Evolutionary conservation across 495 filamentous ascomycete species (phyloP).

Genomic region (Talaromyces nanjingensis): DNA sequence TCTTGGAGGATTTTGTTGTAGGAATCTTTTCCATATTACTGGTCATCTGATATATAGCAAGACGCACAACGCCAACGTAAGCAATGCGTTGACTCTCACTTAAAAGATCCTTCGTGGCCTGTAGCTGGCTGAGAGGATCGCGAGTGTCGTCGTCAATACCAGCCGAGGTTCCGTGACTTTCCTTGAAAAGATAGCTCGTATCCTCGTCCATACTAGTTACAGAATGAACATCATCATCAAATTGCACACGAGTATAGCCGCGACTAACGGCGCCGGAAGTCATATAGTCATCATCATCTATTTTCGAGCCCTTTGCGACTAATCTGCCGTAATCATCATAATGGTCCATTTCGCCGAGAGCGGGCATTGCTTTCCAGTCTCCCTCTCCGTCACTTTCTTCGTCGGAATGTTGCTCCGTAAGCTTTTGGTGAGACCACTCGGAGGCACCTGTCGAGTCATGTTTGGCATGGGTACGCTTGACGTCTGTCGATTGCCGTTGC

Average conservation of each 20-base stretch:
- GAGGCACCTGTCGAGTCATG: slow-evolving; percentile 41
- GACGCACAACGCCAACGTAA: slow-evolving; percentile 81
- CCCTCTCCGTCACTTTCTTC: slow-evolving; percentile 42
- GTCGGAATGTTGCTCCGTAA: slow-evolving; percentile 47
- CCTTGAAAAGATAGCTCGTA: slow-evolving; percentile 90
- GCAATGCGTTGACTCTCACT: slow-evolving; percentile 95
- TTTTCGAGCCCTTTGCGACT: slow-evolving; percentile 67
- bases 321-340: slow-evolving; percentile 92
- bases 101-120: slow-evolving; percentile 91
- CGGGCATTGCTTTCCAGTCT: slow-evolving; percentile 90
- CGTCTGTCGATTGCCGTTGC: background rate
- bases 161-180: slow-evolving; percentile 48
- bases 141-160: slow-evolving; percentile 69
- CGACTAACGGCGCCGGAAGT: slow-evolving; percentile 81
- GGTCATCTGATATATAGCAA: slow-evolving; percentile 72
- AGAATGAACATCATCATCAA: slow-evolving; percentile 91
- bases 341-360: slow-evolving; percentile 82
- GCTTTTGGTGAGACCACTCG: slow-evolving; percentile 87
- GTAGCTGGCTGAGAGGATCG: slow-evolving; percentile 81
- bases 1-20: slow-evolving; percentile 50
- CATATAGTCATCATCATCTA: slow-evolving; percentile 65
- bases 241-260: slow-evolving; percentile 86
- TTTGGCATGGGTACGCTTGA: slow-evolving; percentile 18
- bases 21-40: slow-evolving; percentile 55
- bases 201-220: slow-evolving; percentile 96